Base-by-base conservation (phyloP, 2,329 filamentous ascomycete species). In the Sclerotinia subarctica region DNA sequence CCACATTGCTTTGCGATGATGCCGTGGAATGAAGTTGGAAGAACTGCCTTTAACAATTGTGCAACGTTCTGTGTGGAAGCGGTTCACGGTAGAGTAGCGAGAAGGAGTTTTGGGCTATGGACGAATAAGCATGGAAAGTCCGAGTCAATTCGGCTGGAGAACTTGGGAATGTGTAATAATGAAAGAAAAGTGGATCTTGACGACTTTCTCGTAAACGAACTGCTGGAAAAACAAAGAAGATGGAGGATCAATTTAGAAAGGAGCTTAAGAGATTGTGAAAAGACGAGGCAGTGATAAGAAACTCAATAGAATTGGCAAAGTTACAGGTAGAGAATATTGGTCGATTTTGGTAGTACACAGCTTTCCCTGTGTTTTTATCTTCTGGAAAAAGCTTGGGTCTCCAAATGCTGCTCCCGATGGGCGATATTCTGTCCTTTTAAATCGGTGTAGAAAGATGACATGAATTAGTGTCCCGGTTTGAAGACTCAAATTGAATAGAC, bases 1-100 rank as follows among this genome's bases (percentile, higher is more conserved):
- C 90, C 92, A 66, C 91, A 94, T 78, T 87, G 86, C 72, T 94
- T 92, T 75, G 86, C 84, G 0, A 74, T 87, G 70, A 71, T 91
- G 64, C 54, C 64, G 1, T 66, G 64, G 64, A 66, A 66, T 11
- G 19, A 51, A 21, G 53, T n/a, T 29, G 64, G 64, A 26, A 59
- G 64, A 60, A 52, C n/a, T n/a, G 64, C 64, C 8, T 66, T 66
- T 42, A 19, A 11, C 4, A 66, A 66, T 24, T 66, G 64, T n/a
- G 29, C 64, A 29, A 17, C 13, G 10, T 66, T 66, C 26, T 66
- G 54, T n/a, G 49, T 26, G 29, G 44, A 38, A 5, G 64, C 54
- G 26, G 64, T 52, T n/a, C 24, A 24, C 19, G 32, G 54, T 7
- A 66, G 38, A 26, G 24, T 66, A 15, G 35, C 26, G 10, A 60